Evolutionary conservation across 495 filamentous ascomycete species (phyloP).

Genomic region (Penicillium soppii): DNA sequence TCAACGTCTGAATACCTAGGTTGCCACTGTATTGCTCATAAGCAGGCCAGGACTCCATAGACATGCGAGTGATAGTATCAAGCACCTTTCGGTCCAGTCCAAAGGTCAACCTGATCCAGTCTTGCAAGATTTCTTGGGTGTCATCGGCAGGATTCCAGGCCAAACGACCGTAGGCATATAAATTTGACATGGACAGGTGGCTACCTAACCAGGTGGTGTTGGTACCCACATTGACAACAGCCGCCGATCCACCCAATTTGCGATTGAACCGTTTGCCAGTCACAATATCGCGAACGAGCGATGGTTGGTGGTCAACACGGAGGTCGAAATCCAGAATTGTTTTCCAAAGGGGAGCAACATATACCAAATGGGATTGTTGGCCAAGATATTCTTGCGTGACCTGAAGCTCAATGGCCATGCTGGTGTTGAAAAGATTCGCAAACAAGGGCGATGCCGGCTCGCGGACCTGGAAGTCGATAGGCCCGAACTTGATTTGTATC

Average conservation of each 20-base stretch:
- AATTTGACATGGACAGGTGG: slow-evolving; percentile 68
- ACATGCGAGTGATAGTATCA: slow-evolving; percentile 59
- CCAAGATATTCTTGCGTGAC: slow-evolving; percentile 71
- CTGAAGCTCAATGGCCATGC: slow-evolving; percentile 62
- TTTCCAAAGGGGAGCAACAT: slow-evolving; percentile 67
- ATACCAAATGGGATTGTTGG: slow-evolving; percentile 68
- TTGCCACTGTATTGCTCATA: slow-evolving; percentile 74
- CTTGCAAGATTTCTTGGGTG: slow-evolving; percentile 50
- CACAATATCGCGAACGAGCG: slow-evolving; percentile 56
- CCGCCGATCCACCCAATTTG: slow-evolving; percentile 60
- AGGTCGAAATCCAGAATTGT: slow-evolving; percentile 65
- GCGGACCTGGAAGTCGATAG: slow-evolving; percentile 75
- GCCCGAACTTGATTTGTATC: slow-evolving; percentile 72
- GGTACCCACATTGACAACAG: slow-evolving; percentile 67
- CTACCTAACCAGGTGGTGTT: slow-evolving; percentile 68
- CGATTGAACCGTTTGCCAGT: slow-evolving; percentile 59
- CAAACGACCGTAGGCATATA: slow-evolving; percentile 67
- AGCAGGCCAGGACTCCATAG: slow-evolving; percentile 67
- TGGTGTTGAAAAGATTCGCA: slow-evolving; percentile 58
- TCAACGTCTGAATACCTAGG: slow-evolving; percentile 67
- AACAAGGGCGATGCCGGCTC: slow-evolving; percentile 71
- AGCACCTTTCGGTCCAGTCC: slow-evolving; percentile 51
- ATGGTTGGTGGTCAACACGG: slow-evolving; percentile 54
- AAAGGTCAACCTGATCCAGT: slow-evolving; percentile 70
- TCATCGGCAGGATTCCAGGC: slow-evolving; percentile 59